Conservation (phyloP, 768 basidiomycete genomes). For the Austroboletus eburneus region DNA sequence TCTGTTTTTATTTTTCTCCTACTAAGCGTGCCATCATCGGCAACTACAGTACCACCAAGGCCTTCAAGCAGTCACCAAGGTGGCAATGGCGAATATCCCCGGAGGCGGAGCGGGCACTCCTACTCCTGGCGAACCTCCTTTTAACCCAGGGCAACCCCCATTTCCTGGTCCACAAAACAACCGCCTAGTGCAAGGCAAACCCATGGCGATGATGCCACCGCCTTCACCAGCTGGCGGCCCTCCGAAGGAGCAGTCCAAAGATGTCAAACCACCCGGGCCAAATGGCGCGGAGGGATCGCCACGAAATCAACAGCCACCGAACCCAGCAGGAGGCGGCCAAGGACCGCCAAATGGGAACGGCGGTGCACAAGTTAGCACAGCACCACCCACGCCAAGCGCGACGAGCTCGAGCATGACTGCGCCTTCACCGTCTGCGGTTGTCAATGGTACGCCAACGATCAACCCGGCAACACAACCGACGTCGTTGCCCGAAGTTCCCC, state of each 20-base stretch:
- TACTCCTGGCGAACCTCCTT: constrained; percentile 40
- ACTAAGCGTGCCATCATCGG: constrained; percentile 13
- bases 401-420: constrained; percentile 33
- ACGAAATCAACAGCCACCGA: constrained; percentile 35
- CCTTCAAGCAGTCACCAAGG: constrained; percentile 36
- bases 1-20: background rate
- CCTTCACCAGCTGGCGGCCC: constrained; percentile 44
- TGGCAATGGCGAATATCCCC: constrained; percentile 26
- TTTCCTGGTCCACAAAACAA: constrained; percentile 33
- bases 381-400: constrained; percentile 36
- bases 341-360: constrained; percentile 18
- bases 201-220: constrained; percentile 46
- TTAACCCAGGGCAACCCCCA: constrained; percentile 33
- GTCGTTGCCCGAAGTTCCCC: constrained; percentile 25
- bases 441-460: constrained; percentile 30
- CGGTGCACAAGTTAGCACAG: constrained; percentile 27
- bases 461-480: constrained; percentile 25
- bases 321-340: constrained; percentile 23
- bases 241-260: constrained; percentile 30
- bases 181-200: constrained; percentile 30
- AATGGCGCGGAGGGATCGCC: constrained; percentile 39
- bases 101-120: constrained; percentile 43
- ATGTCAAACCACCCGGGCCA: constrained; percentile 28
- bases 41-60: constrained; percentile 36
- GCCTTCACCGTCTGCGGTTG: constrained; percentile 35